Evolutionary conservation across 495 filamentous ascomycete genomes (phyloP).

Genomic region (Tuber melanosporum): DNA sequence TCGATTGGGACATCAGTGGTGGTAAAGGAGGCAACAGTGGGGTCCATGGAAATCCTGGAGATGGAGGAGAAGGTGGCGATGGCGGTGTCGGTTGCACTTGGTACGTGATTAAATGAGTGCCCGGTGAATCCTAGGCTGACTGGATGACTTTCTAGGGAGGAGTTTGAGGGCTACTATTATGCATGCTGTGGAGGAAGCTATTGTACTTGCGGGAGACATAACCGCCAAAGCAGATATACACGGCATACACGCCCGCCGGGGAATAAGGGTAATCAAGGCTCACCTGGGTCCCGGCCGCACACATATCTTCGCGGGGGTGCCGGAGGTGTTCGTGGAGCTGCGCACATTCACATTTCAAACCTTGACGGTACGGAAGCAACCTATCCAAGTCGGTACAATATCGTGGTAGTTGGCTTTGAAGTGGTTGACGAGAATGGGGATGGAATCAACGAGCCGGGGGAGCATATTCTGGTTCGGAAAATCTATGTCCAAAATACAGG

Average conservation of each 20-base stretch:
- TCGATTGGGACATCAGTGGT: constrained; percentile 41
- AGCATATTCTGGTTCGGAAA: constrained; percentile 45
- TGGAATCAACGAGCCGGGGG: constrained; percentile 48
- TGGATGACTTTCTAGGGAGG: constrained; percentile 15
- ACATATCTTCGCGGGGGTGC: constrained; percentile 34
- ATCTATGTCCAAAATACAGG: constrained; percentile 45
- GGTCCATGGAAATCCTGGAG: constrained; percentile 40
- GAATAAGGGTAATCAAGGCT: constrained; percentile 36
- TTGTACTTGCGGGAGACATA: constrained; percentile 29
- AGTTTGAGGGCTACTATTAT: constrained; percentile 25
- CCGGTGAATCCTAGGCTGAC: neutral
- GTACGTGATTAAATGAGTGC: constrained; percentile 2
- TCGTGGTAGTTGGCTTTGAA: constrained; percentile 45
- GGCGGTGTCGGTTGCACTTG: constrained; percentile 21
- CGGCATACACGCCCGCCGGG: constrained; percentile 22
- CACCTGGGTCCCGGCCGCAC: constrained; percentile 24
- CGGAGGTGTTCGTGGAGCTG: constrained; percentile 35
- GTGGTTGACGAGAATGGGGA: constrained; percentile 47
- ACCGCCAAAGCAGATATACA: constrained; percentile 7
- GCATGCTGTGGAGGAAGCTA: constrained; percentile 26
- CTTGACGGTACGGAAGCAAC: constrained; percentile 39
- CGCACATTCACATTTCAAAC: constrained; percentile 41
- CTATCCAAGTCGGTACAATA: constrained; percentile 43
- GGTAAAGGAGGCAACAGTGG: constrained; percentile 38
- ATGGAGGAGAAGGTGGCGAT: constrained; percentile 37